Evolutionary conservation across 495 filamentous ascomycete species (phyloP), one percentile per base, ranked within the genome.

Genomic region (Chaetomium fimeti): DNA sequence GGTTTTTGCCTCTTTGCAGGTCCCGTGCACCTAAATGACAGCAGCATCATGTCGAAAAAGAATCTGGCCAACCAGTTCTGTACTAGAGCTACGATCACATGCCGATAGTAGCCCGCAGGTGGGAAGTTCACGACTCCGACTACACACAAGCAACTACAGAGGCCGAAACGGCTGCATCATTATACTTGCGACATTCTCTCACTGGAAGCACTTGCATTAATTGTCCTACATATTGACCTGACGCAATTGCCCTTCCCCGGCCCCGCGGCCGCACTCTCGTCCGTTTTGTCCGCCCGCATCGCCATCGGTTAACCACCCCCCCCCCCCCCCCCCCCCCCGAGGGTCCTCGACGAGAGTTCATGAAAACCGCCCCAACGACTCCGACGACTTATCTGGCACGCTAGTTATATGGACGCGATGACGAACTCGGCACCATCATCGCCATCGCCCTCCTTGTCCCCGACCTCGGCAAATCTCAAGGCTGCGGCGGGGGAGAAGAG

Each of bases 401-500:
- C 13, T 18, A 43, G 45, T n/a, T 12, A 24, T n/a, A 49, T 24
- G n/a, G 3, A 49, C n/a, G n/a, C 18, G 20, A 49, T 49, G 45
- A n/a, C 45, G 24, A 20, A 49, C 45, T 49, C 45, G 1, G 8
- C 45, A 22, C 8, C 16, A 49, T 20, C 18, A 49, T 49, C 45
- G 9, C 12, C 32, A 0, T 25, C 58, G 11, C 3, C 15, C 28
- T 18, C 58, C 45, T 15, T 18, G 32, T 61, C 38, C n/a, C 45
- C 45, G n/a, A 11, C 18, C 18, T 49, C 45, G 45, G 45, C 45
- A 2, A 49, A 49, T 8, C 45, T 18, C 45, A 27, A 25, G 18
- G 25, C 22, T 0, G 36, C 8, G 22, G 32, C 4, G 20, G 9
- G 20, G 24, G 32, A 57, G 15, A 88, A 87, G 68, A 89, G 89